Conservation (phyloP, 768 basidiomycete species). For the Candolleomyces efflorescens region DNA sequence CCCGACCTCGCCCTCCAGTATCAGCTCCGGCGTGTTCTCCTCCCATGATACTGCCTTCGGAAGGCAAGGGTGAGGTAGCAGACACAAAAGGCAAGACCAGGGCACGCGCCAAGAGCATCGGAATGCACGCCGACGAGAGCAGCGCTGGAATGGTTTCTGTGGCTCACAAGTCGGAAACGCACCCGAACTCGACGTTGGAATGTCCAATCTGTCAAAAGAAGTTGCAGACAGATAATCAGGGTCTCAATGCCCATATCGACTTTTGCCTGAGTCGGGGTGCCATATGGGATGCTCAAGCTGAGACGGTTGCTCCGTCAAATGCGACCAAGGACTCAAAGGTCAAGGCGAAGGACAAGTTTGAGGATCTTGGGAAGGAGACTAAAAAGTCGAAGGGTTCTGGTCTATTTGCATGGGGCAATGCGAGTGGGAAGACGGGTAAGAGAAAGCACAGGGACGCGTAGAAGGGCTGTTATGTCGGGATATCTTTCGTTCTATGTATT, state of each 20-base stretch:
- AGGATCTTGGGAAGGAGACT: background rate
- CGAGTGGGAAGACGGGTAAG: background rate
- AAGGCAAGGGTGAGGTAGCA: background rate
- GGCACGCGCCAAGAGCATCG: background rate
- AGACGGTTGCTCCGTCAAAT: constrained; percentile 17
- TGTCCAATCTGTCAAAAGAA: constrained; percentile 73
- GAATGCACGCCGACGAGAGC: background rate
- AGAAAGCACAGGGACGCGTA: background rate
- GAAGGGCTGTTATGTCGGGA: background rate
- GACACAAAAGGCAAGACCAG: background rate
- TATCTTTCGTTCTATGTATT: too few species aligned
- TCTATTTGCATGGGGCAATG: background rate
- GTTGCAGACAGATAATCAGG: constrained; percentile 67
- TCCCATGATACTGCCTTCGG: background rate
- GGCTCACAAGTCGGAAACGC: background rate
- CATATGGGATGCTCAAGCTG: constrained; percentile 65
- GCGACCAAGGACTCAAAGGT: background rate
- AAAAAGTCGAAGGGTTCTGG: background rate
- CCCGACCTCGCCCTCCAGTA: constrained; percentile 17
- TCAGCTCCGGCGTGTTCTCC: constrained; percentile 21
- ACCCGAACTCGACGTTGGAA: constrained; percentile 5
- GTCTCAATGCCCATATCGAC: constrained; percentile 85
- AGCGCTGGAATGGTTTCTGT: background rate
- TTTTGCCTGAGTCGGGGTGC: constrained; percentile 79
- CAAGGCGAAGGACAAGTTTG: background rate